Evolutionary conservation across 2,329 filamentous ascomycete genomes (phyloP), one percentile per base, ranked within the genome.

Genomic region (Calonectria leucothoes): DNA sequence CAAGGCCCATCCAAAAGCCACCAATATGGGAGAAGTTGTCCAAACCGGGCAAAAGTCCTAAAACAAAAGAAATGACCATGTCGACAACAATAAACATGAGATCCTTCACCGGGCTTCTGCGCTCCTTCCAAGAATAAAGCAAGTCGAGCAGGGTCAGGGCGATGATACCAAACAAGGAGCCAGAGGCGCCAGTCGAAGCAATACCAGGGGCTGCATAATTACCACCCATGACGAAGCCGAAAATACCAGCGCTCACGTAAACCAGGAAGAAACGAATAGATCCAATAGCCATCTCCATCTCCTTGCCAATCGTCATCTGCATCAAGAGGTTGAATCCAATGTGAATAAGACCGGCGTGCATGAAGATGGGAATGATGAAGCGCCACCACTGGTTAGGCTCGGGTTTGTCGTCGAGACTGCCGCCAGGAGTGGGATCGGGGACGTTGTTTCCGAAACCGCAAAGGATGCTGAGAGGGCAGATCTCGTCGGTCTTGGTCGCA

Each of bases 1-100:
- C 93, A 8, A 99, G 86, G 1, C 97, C 97, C 92, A 98, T 98
- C 65, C 98, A 85, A 83, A 98, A 98, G 2, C 97, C 97, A 69
- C 97, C 97, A 75, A 99, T 98, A 79, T 99, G 97, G 20, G 95
- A 94, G 84, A 98, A 99, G 84, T 99, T 99, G 87, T 99, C 97
- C 59, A 99, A 86, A 11, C 96, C 96, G 0, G 97, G 97, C 1
- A 99, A 89, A 5, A 99, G 89, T 39, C 97, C 97, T 3, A 99
- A 90, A 20, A 97, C 95, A 82, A 99, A 98, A 0, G 95, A 95
- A 77, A 99, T 95, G 77, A 93, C 87, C 74, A 98, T 91, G 81
- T 98, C 96, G 70, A 98, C 85, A 59, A 96, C 75, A 83, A 98
- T 94, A 84, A 97, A 98, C 67, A 94, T 86, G n/a, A 99, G 87